Base-by-base conservation (phyloP, 371 early-diverging fungal genomes). In the Rhizopus arrhizus region DNA sequence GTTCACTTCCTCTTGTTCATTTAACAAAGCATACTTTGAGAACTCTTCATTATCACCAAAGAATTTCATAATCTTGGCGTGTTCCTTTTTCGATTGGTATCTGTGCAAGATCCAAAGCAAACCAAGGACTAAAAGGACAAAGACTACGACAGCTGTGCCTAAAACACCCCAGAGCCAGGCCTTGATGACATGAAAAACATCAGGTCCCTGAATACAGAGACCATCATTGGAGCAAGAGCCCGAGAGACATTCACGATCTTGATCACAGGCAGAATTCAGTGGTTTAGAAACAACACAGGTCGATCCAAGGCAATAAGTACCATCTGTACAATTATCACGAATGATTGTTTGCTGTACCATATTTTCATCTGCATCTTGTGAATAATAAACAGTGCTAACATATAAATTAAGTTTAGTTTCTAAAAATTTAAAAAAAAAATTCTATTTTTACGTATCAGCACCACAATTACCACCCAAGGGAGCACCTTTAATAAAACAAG, bases 181-280 rank as follows among this genome's bases (percentile, higher is more conserved):
- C 13, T 70, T 59, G 8, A 80, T 72, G 3, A 49, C 58, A 15
- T 70, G 72, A 62, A 80, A 80, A 13, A 75, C 64, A 31, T 80
- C 81, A 0, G 81, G 78, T 13, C 76, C 77, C 49, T 69, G 62
- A 16, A 74, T 65, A 59, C 80, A 79, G 2, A 67, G 4, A 12
- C 68, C 75, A 9, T 31, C 47, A 9, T 69, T 68, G 28, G 66
- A 70, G 46, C 81, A 80, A 3, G 73, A 70, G 9, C 74, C 68
- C 7, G 78, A 77, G n/a, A 77, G 16, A 49, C 81, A 80, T 51
- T 75, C 78, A 16, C 74, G 68, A 29, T 80, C 81, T 36, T 80
- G 81, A 10, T 62, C 50, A 42, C 81, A 80, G 0, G 46, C 11
- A 4, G 38, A 36, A 7, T 65, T 62, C n/a, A 57, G 22, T 3